Evolutionary conservation across 129 eudicot genomes (phyloP).

Genomic region (Escallonia rubra): DNA sequence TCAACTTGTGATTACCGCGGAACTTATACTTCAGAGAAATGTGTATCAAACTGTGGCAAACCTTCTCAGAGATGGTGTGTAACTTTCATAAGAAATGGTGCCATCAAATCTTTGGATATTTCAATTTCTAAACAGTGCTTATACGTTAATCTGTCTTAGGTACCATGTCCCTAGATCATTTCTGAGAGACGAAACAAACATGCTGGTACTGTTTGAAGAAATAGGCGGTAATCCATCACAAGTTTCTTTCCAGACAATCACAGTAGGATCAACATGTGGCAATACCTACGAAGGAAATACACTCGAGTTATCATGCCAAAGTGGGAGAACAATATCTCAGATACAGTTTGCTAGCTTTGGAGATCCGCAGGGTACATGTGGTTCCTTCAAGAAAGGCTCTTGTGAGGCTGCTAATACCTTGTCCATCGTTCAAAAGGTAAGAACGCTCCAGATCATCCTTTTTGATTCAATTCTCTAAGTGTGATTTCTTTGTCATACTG

Average conservation of each 20-base stretch:
- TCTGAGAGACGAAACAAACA: not conserved
- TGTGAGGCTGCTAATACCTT: no score
- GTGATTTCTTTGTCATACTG: no score
- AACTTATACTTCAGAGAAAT: not conserved
- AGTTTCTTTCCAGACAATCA: not conserved
- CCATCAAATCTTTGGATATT: not conserved
- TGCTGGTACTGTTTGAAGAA: not conserved
- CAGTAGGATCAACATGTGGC: not conserved
- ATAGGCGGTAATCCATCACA: not conserved
- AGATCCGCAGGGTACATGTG: no score
- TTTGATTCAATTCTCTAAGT: no score
- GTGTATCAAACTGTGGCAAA: not conserved
- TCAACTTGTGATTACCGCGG: no score
- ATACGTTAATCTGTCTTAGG: not conserved
- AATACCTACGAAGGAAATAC: not conserved
- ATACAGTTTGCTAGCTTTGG: no score
- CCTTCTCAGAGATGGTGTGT: not conserved
- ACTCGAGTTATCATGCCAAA: not conserved
- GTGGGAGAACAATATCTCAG: no score
- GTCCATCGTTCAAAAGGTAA: no score
- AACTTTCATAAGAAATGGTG: not conserved
- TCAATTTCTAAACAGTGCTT: not conserved
- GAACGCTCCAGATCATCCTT: no score
- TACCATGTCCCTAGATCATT: not conserved
- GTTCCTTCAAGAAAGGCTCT: no score